Base-by-base conservation (phyloP, 2,329 filamentous ascomycete species). In the Xylariaceae sp. region DNA sequence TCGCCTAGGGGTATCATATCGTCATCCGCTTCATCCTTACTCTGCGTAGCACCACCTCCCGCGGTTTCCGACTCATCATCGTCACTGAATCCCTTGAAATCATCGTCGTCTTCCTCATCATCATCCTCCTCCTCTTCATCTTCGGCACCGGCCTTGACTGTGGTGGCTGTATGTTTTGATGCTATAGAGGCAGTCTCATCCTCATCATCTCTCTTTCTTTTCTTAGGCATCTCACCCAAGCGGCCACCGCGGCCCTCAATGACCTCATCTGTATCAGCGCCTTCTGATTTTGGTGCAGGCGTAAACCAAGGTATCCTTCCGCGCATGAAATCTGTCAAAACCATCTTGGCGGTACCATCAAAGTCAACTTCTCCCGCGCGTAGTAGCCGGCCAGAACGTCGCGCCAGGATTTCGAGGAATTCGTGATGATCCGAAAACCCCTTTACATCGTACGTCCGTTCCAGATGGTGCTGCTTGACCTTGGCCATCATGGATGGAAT, bases 281-380 rank as follows among this genome's bases (percentile, higher is more conserved):
- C 75, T 44, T 81, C 81, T 3, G 71, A 66, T 13, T 78, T 73
- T 2, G 92, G 90, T 10, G 91, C 86, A 9, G 90, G 85, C 0
- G 89, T 94, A 66, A 91, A 99, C 94, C 95, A 99, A 1, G 94
- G 94, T 22, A 97, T 89, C 73, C 93, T 97, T 51, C 94, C 94
- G 58, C 94, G 78, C 66, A 97, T 83, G 69, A 97, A 99, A 67
- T 99, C 94, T 64, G 96, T 97, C 54, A 99, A 75, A 1, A 99
- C 88, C 84, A 96, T 96, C 72, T 96, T 96, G 1, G 94, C 94
- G 44, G 96, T 91, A 63, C 92, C 91, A 63, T 97, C 93, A 50
- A 97, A 75, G 69, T 99, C 94, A 4, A 93, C 88, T 69, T 97
- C 94, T n/a, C 93, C 94, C 52, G 90, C 93, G 68, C 90, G 91